Evolutionary conservation across 2,329 filamentous ascomycete genomes (phyloP), one percentile per base, ranked within the genome.

Genomic region (Sporothrix globosa): DNA sequence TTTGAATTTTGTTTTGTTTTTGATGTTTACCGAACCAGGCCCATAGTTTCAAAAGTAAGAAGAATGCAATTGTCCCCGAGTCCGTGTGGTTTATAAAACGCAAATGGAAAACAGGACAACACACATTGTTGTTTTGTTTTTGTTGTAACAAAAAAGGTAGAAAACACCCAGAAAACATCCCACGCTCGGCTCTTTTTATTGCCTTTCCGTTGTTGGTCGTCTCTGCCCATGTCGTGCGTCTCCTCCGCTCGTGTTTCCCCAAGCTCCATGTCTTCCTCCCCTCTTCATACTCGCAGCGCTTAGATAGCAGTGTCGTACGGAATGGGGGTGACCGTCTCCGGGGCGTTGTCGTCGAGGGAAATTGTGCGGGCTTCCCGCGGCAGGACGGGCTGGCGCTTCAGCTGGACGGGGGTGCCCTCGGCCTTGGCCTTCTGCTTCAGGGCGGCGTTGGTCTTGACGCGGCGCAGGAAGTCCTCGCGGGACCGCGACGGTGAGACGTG

Each of bases 261-360:
- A 17, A n/a, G 21, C 6, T 21, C 68, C 48, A 14, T 50, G 13
- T 24, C 53, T 58, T 27, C 65, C 17, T 50, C 53, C 34, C 34
- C n/a, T 14, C 50, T 7, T 10, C 67, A 7, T 17, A 19, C 41
- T 11, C 41, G 13, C 44, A 9, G 17, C 21, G 44, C 24, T 73
- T 96, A 99, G 84, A 99, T 98, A 81, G 92, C 95, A 79, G 96
- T 99, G 89, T 98, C 96, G 90, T 98, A 99, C 80, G 96, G 85
- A 78, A 98, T 71, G 7, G 73, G 74, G 41, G 73, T 72, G 27
- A 74, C 72, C 68, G 73, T 74, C 72, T 75, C 73, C 67, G 74
- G 75, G 21, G 72, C 72, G 75, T 77, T 77, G 73, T 71, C 72
- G 69, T 75, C 75, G 72, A 77, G 74, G 61, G 76, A 78, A 58